Conservation (phyloP, 345 rosid genomes). For the Mallotus nudiflorus region DNA sequence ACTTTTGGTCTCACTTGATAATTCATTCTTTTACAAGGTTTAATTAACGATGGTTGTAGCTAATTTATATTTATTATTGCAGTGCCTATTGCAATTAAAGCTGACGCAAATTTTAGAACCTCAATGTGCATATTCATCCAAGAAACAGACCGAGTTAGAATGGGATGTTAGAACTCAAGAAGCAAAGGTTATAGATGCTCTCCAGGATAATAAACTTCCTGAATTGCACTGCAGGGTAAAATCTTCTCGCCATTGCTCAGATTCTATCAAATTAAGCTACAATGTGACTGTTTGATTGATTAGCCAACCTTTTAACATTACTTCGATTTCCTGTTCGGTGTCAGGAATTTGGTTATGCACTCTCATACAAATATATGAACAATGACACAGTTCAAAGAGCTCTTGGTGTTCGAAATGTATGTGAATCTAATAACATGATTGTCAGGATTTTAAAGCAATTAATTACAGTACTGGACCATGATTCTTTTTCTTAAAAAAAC, state of each 20-base stretch:
- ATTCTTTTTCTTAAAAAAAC: neutral
- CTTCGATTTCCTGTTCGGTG: neutral
- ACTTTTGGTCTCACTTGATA: neutral
- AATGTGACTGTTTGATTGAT: neutral
- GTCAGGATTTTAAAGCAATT: neutral
- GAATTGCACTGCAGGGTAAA: slow-evolving; percentile 37
- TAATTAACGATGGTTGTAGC: neutral
- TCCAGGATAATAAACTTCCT: neutral
- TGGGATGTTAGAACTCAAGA: slow-evolving; percentile 14
- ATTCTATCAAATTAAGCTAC: too few species aligned
- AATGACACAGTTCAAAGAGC: slow-evolving; percentile 10
- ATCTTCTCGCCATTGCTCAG: too few species aligned
- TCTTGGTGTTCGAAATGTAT: slow-evolving; percentile 5
- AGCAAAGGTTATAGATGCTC: neutral
- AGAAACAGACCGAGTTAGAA: slow-evolving; percentile 13
- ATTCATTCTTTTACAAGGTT: too few species aligned
- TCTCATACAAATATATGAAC: slow-evolving; percentile 7
- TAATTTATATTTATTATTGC: neutral
- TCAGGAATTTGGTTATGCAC: slow-evolving; percentile 13
- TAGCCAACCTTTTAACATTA: neutral
- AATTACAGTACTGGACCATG: neutral
- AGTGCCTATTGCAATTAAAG: slow-evolving; percentile 31
- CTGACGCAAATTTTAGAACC: slow-evolving; percentile 38
- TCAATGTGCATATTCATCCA: slow-evolving; percentile 17
- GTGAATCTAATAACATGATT: neutral